Percentiles rank a stretch among this genome's conserved stretches.
These are phyloP conservation scores for Zygnema cylindricum DNA, from an alignment of 139 green algal species.

Conservation along the genomic window DNA sequence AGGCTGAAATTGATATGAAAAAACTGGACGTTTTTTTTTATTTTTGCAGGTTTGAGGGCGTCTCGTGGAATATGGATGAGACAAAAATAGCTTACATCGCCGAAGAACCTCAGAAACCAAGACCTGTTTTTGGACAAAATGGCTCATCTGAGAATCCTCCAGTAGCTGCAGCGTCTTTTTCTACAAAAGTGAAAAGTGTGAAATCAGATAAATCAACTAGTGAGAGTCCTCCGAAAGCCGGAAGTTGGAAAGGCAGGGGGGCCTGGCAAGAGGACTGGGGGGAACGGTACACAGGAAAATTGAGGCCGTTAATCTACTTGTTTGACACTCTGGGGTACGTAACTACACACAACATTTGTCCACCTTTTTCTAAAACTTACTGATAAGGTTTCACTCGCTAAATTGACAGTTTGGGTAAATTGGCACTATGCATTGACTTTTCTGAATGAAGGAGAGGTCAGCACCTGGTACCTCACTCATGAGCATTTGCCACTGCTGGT, in stretches of 20 bases:
- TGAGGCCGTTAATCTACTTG: conserved; percentile 50
- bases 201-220: neutral
- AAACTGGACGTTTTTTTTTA: too few relatives aligned
- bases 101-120: conserved; percentile 67
- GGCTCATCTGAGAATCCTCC: neutral
- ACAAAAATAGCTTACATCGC: conserved; percentile 79
- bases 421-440: too few relatives aligned
- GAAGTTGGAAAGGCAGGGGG: conserved; percentile 76
- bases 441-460: too few relatives aligned
- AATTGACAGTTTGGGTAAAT: too few relatives aligned
- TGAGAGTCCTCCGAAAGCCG: neutral
- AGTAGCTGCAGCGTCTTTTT: neutral
- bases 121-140: conserved; percentile 45
- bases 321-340: conserved; percentile 37
- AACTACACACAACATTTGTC: neutral
- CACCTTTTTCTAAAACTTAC: too few relatives aligned
- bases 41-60: conserved; percentile 69
- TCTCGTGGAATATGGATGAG: conserved; percentile 81
- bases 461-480: too few relatives aligned
- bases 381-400: too few relatives aligned
- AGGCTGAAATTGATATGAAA: too few relatives aligned
- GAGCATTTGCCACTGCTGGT: too few relatives aligned
- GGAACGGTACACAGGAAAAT: conserved; percentile 79
- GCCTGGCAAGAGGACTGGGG: conserved; percentile 85
- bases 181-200: neutral